A percentile compares a stretch with the other conserved stretches of the same genome.
phyloP scores from a whole-genome alignment of 2,329 filamentous ascomycete species.

The Phoma sp. region DNA sequence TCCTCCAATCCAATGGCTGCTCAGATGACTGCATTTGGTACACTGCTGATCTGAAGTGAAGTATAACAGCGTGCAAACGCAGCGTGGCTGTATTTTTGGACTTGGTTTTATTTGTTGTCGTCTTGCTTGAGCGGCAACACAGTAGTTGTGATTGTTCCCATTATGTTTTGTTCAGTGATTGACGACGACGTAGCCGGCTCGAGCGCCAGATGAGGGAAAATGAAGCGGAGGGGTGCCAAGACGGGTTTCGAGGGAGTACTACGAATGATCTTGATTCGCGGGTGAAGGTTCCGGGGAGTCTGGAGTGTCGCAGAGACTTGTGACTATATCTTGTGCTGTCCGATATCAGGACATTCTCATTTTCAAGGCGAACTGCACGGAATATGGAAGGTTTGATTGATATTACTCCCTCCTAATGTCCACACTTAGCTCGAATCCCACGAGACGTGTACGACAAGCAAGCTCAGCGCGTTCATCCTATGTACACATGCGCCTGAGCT shows the following conservation, averaged over 20 bases:
- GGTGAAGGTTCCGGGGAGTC: not conserved
- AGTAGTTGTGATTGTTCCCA: not conserved
- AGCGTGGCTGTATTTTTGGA: too few species aligned
- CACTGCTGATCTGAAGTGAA: constrained; percentile 6
- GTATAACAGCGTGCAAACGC: not conserved
- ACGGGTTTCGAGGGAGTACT: not conserved
- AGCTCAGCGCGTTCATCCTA: not conserved
- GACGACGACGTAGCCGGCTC: constrained; percentile 2
- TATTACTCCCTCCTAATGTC: constrained; percentile 1
- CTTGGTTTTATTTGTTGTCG: not conserved
- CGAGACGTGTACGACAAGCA: not conserved
- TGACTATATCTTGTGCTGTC: not conserved
- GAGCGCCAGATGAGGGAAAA: not conserved
- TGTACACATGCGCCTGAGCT: constrained; percentile 1
- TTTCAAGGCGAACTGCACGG: too few species aligned
- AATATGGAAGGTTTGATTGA: not conserved
- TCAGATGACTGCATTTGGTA: constrained; percentile 47
- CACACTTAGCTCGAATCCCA: not conserved
- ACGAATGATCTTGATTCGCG: not conserved
- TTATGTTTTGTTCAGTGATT: not conserved
- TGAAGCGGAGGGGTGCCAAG: not conserved
- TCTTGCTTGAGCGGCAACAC: too few species aligned
- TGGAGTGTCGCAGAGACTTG: not conserved
- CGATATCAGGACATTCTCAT: not conserved
- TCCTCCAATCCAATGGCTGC: constrained; percentile 50